Percentiles rank a stretch among this genome's conserved stretches.
Conservation (phyloP, 208 protist species). For the Trypanosoma brucei region DNA sequence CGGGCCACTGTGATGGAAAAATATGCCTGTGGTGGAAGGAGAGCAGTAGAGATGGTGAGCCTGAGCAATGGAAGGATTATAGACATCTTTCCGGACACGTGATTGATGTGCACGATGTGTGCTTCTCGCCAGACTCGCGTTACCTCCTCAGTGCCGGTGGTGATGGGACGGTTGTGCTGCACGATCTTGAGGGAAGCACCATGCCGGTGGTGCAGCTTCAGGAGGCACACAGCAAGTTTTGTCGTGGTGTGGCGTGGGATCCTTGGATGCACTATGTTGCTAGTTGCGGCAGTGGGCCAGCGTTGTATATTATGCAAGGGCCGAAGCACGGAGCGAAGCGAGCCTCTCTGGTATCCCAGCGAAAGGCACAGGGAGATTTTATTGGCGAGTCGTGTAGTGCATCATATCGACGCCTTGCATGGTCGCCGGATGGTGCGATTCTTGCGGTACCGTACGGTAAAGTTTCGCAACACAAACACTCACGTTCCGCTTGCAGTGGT, state of each 20-base stretch:
- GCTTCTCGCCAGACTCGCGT: slow-evolving; percentile 79
- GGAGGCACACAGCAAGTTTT: slow-evolving; percentile 74
- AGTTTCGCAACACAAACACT: slow-evolving; percentile 18
- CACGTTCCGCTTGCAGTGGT: background rate
- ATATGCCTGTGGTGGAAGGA: slow-evolving; percentile 83
- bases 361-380: slow-evolving; percentile 58
- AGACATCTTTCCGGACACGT: slow-evolving; percentile 78
- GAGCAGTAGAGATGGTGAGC: slow-evolving; percentile 23
- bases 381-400: slow-evolving; percentile 72
- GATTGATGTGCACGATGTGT: slow-evolving; percentile 81
- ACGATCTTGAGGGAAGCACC: slow-evolving; percentile 64
- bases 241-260: slow-evolving; percentile 84
- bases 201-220: slow-evolving; percentile 65
- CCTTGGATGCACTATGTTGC: slow-evolving; percentile 66
- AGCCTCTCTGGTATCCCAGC: slow-evolving; percentile 55
- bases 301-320: slow-evolving; percentile 59
- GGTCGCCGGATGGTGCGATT: slow-evolving; percentile 74
- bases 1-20: slow-evolving; percentile 79
- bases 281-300: slow-evolving; percentile 67
- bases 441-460: slow-evolving; percentile 82
- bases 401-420: slow-evolving; percentile 69
- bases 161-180: slow-evolving; percentile 78
- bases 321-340: slow-evolving; percentile 23
- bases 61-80: slow-evolving; percentile 85
- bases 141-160: slow-evolving; percentile 72